Evolutionary conservation across 1,284 basidiomycete genomes (phyloP).

Genomic region (Ceratorhiza oryzae-sativae): DNA sequence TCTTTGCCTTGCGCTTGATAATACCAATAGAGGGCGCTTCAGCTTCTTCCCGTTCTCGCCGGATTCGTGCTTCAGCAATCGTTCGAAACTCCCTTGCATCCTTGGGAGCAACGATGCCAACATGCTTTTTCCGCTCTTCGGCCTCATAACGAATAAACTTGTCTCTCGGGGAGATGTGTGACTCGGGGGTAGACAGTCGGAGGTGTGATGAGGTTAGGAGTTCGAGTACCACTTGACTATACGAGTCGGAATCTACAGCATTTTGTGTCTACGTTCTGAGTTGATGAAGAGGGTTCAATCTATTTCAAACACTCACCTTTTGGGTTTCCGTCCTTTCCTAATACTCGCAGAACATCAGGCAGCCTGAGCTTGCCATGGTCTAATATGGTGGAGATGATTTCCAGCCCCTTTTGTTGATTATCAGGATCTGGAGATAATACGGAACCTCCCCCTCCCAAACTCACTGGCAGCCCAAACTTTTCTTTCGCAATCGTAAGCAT

Average conservation of each 20-base stretch:
- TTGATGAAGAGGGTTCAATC: not conserved
- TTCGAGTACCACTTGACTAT: slow-evolving; percentile 66
- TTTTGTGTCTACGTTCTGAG: slow-evolving; percentile 10
- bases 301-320: slow-evolving; percentile 59
- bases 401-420: slow-evolving; percentile 64
- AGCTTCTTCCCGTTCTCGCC: slow-evolving; percentile 72
- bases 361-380: slow-evolving; percentile 87
- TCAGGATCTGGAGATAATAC: not conserved
- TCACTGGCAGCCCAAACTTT: slow-evolving; percentile 71
- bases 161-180: slow-evolving; percentile 76
- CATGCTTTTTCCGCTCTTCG: slow-evolving; percentile 68
- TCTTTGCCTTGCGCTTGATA: slow-evolving; percentile 34
- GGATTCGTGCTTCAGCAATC: slow-evolving; percentile 64
- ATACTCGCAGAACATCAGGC: slow-evolving; percentile 68
- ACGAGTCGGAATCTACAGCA: slow-evolving; percentile 59
- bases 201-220: slow-evolving; percentile 71
- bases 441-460: slow-evolving; percentile 47
- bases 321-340: slow-evolving; percentile 59
- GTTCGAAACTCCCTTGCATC: slow-evolving; percentile 74
- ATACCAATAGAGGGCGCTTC: slow-evolving; percentile 57
- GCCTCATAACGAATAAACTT: slow-evolving; percentile 75
- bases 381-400: slow-evolving; percentile 77
- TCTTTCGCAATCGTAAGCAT: slow-evolving; percentile 78
- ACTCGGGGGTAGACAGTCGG: slow-evolving; percentile 73
- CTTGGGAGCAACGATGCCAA: slow-evolving; percentile 70